A percentile compares a stretch with the other conserved stretches of the same genome.
These are phyloP conservation scores for Saccharomycopsis capsularis DNA, from an alignment of 805 yeast genomes.

Conservation along the genomic window DNA sequence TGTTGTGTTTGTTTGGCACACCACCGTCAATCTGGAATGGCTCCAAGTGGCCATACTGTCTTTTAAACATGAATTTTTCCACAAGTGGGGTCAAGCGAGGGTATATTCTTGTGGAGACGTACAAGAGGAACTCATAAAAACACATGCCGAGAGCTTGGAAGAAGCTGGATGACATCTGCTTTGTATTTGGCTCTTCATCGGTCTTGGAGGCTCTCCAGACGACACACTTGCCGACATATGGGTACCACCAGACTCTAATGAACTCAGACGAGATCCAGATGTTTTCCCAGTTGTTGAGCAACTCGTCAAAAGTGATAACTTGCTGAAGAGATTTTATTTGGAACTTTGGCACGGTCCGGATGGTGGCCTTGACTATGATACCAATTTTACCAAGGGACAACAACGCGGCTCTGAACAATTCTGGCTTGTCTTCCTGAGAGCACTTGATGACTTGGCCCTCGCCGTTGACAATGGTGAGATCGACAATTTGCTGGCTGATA, in stretches of 20 bases:
- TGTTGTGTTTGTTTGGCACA: conserved; percentile 30
- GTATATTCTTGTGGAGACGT: conserved; percentile 65
- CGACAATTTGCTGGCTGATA: conserved; percentile 80
- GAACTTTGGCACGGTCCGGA: conserved; percentile 79
- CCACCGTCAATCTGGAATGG: conserved; percentile 44
- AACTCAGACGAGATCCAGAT: conserved; percentile 89
- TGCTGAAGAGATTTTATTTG: conserved; percentile 77
- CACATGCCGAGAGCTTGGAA: conserved; percentile 49
- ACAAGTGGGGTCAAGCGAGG: conserved; percentile 79
- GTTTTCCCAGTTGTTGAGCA: conserved; percentile 61
- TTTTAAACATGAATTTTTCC: conserved; percentile 76
- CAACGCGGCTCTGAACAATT: conserved; percentile 72
- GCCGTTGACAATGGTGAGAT: conserved; percentile 66
- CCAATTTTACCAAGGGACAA: conserved; percentile 90
- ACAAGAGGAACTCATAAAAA: conserved; percentile 71
- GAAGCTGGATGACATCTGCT: not conserved
- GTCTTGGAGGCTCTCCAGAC: conserved; percentile 88
- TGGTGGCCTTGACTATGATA: conserved; percentile 74
- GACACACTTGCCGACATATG: conserved; percentile 78
- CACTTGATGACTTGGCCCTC: conserved; percentile 65
- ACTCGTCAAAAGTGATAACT: conserved; percentile 66
- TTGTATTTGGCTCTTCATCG: conserved; percentile 29
- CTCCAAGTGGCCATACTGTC: conserved; percentile 75
- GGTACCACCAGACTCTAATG: conserved; percentile 96
- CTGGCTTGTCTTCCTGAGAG: conserved; percentile 54